Base-by-base conservation (phyloP, 768 basidiomycete genomes). In the Albatrellus ellisii region DNA sequence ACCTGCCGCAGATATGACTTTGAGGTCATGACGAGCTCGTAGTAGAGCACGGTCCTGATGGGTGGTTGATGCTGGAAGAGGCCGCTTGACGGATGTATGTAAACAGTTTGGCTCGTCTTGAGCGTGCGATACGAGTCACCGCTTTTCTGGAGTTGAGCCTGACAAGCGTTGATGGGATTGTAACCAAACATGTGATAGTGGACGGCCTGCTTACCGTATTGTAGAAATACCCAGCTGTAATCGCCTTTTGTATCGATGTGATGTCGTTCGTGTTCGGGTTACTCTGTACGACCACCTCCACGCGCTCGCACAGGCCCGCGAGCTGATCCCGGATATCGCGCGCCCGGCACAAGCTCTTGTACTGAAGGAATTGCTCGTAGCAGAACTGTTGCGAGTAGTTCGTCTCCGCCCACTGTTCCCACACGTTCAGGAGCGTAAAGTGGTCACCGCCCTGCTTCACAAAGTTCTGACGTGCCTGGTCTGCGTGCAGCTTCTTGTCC, bases 331-430 rank as follows among this genome's bases (percentile, higher is more conserved):
- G 79, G 52, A 99, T 94, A 60, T 99, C 94, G 21, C 95, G 79
- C 0, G 95, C 94, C 28, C 95, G 75, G 53, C 81, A 85, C 20
- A 99, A 66, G 47, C 85, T 88, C 70, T 98, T 95, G 71, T 81
- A 91, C 57, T 94, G 92, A 37, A 95, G 61, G 64, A 87, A 97
- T 50, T 92, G 87, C 56, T 94, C 91, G 57, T 92, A 95, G 54
- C 89, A 92, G 63, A 89, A 95, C 53, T 92, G 88, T 57, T 97
- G 89, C 17, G 89, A 92, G 57, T 91, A 98, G 54, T 90, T 90
- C 18, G 92, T 88, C 48, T 99, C 95, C 15, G 86, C 86, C 95
- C 95, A 99, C 56, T 97, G 92, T 58, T 97, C 92, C 84, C 91
- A 98, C 10, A 98, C 89, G 57, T 98, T 98, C 21, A 99, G 70